Evolutionary conservation across 1,139 yeast species (phyloP).

Genomic region (Taphrina deformans): DNA sequence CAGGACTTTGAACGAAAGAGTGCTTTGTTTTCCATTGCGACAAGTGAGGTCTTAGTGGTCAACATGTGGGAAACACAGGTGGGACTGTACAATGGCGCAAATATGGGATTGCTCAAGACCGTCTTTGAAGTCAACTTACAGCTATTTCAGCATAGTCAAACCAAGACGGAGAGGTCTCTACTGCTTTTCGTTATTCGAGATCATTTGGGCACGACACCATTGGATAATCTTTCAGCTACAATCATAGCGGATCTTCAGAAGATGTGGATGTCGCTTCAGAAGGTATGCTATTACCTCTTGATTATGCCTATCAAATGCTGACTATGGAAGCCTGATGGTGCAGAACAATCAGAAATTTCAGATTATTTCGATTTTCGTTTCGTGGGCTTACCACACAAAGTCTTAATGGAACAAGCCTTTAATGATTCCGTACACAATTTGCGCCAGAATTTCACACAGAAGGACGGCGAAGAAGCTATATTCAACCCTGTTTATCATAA

Average conservation of each 20-base stretch:
- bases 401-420: slow-evolving; percentile 75
- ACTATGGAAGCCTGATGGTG: slow-evolving; percentile 53
- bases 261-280: slow-evolving; percentile 72
- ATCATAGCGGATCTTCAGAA: slow-evolving; percentile 66
- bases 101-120: slow-evolving; percentile 90
- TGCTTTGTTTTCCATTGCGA: slow-evolving; percentile 88
- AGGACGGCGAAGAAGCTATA: slow-evolving; percentile 46
- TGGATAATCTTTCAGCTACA: slow-evolving; percentile 67
- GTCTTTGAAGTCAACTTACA: slow-evolving; percentile 93
- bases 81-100: slow-evolving; percentile 95
- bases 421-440: slow-evolving; percentile 60
- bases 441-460: slow-evolving; percentile 57
- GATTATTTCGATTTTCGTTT: slow-evolving; percentile 87
- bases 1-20: slow-evolving; percentile 97
- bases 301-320: too few species aligned
- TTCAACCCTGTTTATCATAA: slow-evolving; percentile 78
- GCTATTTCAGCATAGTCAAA: slow-evolving; percentile 54
- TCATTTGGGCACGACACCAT: slow-evolving; percentile 83
- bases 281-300: slow-evolving; percentile 45
- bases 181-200: slow-evolving; percentile 88
- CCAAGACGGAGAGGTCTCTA: slow-evolving; percentile 48
- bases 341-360: slow-evolving; percentile 55
- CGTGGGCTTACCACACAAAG: slow-evolving; percentile 79
- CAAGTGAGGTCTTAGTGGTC: slow-evolving; percentile 84
- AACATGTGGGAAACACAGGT: slow-evolving; percentile 98